Conservation (phyloP, 2,329 filamentous ascomycete genomes). For the Pseudocercospora ulei region DNA sequence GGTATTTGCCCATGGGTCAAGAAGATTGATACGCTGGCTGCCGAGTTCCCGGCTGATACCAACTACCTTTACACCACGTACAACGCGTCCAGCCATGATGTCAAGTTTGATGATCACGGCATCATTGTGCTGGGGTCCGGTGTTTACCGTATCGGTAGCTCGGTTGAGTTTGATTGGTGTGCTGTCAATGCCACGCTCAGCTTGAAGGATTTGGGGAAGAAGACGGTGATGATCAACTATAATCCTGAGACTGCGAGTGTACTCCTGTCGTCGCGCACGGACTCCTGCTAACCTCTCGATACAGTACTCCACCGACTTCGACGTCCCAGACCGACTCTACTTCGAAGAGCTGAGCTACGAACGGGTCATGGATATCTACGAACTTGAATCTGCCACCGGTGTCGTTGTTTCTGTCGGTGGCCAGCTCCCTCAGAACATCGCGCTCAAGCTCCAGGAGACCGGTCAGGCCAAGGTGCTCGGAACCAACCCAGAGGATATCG, state of each 20-base stretch:
- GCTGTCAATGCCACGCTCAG: slow-evolving; percentile 81
- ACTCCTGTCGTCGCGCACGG: neutral
- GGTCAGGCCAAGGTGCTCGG: slow-evolving; percentile 85
- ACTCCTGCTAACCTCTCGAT: slow-evolving; percentile 15
- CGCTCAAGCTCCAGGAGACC: slow-evolving; percentile 80
- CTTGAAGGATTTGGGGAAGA: slow-evolving; percentile 77
- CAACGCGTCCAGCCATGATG: slow-evolving; percentile 88
- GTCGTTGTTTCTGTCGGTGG: slow-evolving; percentile 94
- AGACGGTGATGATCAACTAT: slow-evolving; percentile 90
- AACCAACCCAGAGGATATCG: slow-evolving; percentile 86
- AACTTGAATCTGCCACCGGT: slow-evolving; percentile 72
- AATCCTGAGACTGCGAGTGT: slow-evolving; percentile 15
- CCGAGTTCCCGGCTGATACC: slow-evolving; percentile 88
- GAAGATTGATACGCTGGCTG: slow-evolving; percentile 94
- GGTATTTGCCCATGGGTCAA: slow-evolving; percentile 93
- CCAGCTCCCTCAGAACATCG: slow-evolving; percentile 95
- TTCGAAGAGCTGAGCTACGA: slow-evolving; percentile 97
- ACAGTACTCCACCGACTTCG: slow-evolving; percentile 68
- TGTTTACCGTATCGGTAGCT: slow-evolving; percentile 95
- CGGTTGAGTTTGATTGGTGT: slow-evolving; percentile 98
- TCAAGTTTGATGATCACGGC: slow-evolving; percentile 86
- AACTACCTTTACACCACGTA: slow-evolving; percentile 98
- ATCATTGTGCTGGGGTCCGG: slow-evolving; percentile 82
- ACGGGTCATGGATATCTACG: slow-evolving; percentile 88
- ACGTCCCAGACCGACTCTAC: slow-evolving; percentile 82